Evolutionary conservation across 163 green algal genomes (phyloP), one percentile per base, ranked within the genome.

Genomic region (Prototheca wickerhamii): DNA sequence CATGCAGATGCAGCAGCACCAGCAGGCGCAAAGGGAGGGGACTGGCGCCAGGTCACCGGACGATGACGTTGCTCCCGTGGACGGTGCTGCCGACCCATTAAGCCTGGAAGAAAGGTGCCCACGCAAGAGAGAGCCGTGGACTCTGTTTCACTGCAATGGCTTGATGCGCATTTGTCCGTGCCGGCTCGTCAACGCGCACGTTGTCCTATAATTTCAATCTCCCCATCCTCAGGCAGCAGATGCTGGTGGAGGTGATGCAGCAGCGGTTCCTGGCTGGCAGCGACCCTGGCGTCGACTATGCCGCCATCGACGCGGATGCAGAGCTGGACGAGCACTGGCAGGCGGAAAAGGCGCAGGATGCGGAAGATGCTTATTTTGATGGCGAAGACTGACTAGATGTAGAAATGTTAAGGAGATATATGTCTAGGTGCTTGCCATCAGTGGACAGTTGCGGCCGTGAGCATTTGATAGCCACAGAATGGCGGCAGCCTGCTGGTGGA

Each of bases 361-460:
- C 78, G 3, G 66, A 87, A 65, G 81, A 87, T 6, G 60, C 55
- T n/a, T 87, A 85, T 46, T 86, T 88, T 76, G 71, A 79, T 23
- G 68, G 73, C 29, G 60, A 6, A 54, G 20, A 54, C n/a, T n/a
- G n/a, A n/a, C n/a, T n/a, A n/a, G n/a, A n/a, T n/a, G n/a, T n/a
- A n/a, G n/a, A n/a, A n/a, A n/a, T n/a, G n/a, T n/a, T n/a, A n/a
- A n/a, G n/a, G n/a, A n/a, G n/a, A n/a, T n/a, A n/a, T n/a, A n/a
- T n/a, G n/a, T n/a, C n/a, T n/a, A n/a, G n/a, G n/a, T n/a, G n/a
- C n/a, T n/a, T n/a, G n/a, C n/a, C n/a, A n/a, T n/a, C n/a, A n/a
- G n/a, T n/a, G n/a, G n/a, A n/a, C n/a, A n/a, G n/a, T n/a, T n/a
- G n/a, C n/a, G n/a, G n/a, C n/a, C n/a, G n/a, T n/a, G n/a, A n/a